Base-by-base conservation (phyloP, 352 stramenopile species). In the Phytophthora pini region DNA sequence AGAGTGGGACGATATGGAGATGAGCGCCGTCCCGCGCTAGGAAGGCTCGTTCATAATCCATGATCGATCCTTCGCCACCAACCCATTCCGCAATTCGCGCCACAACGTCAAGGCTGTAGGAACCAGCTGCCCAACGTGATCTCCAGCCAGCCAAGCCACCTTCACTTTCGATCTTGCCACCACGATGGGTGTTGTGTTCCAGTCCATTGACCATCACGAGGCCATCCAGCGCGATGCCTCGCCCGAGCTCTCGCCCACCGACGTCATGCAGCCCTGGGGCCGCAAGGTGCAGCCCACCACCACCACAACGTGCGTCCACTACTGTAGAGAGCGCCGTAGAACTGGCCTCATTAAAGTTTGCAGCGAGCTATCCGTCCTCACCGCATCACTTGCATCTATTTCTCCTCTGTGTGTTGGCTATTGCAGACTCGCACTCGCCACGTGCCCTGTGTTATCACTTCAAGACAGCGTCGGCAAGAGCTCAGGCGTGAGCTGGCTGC, bases 251-350 rank as follows among this genome's bases (percentile, higher is more conserved):
- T 57, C 65, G 38, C 56, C 65, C 36, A 46, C 52, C 60, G 59
- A 63, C 22, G 56, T 46, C 27, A 58, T 65, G 41, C 70, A 74
- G 56, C 53, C 60, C 48, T 77, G 72, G 68, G 60, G 53, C 59
- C 32, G 60, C 45, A 73, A 72, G 44, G 5, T 69, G 32, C 52
- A 62, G 46, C 22, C 59, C 27, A 22, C 26, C 27, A 26, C 51
- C 12, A 56, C 43, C 34, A 51, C 49, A 58, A 59, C 65, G 65
- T 74, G 38, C 52, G 62, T 65, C 27, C 54, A 57, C 32, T 29
- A 32, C 24, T 29, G 12, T 27, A 15, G 24, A 44, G 29, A 43
- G 38, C 38, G 38, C 38, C 51, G 20, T 27, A 44, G 12, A 63
- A 50, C 58, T 62, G 41, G 36, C 39, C 62, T 56, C 44, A 52